phyloP scores from a whole-genome alignment of 192 early-diverging fungal species.

The Umbelopsis sp. region DNA sequence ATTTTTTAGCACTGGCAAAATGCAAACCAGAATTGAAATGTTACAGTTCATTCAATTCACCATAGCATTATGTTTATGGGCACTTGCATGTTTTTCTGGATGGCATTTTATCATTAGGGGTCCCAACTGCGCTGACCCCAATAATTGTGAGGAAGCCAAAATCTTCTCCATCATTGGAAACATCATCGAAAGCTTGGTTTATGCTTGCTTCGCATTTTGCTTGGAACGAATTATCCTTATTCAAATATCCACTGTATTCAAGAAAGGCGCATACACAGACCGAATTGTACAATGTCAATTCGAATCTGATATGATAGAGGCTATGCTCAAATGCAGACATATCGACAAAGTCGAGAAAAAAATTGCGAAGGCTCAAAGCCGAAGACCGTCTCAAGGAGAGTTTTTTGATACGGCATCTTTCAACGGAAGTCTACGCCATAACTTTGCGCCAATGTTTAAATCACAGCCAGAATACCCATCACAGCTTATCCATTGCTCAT shows the following conservation, averaged over 20 bases:
- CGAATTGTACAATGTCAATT: slow-evolving; percentile 3
- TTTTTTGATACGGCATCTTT: neutral
- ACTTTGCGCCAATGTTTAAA: slow-evolving; percentile 1
- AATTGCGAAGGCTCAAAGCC: neutral
- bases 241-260: slow-evolving; percentile 3
- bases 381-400: neutral
- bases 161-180: slow-evolving; percentile 4
- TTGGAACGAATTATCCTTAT: neutral
- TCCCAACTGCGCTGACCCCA: neutral
- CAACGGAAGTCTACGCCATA: neutral
- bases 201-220: slow-evolving; percentile 8
- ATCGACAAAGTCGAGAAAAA: slow-evolving; percentile 9
- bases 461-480: slow-evolving; percentile 10
- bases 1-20: neutral
- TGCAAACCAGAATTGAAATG: slow-evolving; percentile 2
- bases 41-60: slow-evolving; percentile 4
- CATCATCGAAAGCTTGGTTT: neutral
- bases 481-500: slow-evolving; percentile 4
- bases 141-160: neutral
- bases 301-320: slow-evolving; percentile 6
- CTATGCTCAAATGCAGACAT: slow-evolving; percentile 20
- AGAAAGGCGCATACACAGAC: neutral
- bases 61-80: slow-evolving; percentile 5
- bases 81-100: slow-evolving; percentile 4
- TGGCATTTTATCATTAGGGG: slow-evolving; percentile 6